Base-by-base conservation (phyloP, 73 alveolate genomes). In the Paramecium biaurelia region DNA sequence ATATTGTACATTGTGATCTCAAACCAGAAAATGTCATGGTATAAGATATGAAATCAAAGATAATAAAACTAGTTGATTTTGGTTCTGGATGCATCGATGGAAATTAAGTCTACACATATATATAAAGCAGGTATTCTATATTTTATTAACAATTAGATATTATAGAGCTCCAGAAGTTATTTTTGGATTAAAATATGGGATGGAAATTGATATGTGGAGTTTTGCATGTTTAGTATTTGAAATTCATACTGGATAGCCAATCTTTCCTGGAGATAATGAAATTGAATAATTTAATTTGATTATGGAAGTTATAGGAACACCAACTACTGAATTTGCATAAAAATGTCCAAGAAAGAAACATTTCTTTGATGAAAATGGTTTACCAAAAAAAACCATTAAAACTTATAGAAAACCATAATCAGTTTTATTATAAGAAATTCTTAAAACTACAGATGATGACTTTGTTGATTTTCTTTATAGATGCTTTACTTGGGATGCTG, bases 131-230 rank as follows among this genome's bases (percentile, higher is more conserved):
- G 89, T 58, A 58, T 28, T 24, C 18, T 2, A 14, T 47, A 23
- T 58, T 5, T 58, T 8, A 58, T 28, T 58, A 10, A 24, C 5
- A 4, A 9, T 58, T 68, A 93, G 99, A 85, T 97, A 95, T 92
- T 98, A 98, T 92, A 85, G 99, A 85, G 99, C 99, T 4, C 99
- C 99, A 21, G 99, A 98, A 92, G 96, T 98, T 4, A 98, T 98
- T 68, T 96, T 98, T 53, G 99, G 99, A 18, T 92, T 97, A 53
- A 95, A 97, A 43, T 98, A 98, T 89, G 96, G 98, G 47, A 94
- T 95, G 35, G 96, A 97, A 15, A 98, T 97, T 14, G 99, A 98
- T 93, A 98, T 98, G 97, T 98, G 99, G 99, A 95, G 99, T 72
- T 95, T 97, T 67, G 99, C 97, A 14, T 98, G 99, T 93, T 94